phyloP scores from a whole-genome alignment of 805 yeast genomes.

The Pichia cephalocereana region DNA sequence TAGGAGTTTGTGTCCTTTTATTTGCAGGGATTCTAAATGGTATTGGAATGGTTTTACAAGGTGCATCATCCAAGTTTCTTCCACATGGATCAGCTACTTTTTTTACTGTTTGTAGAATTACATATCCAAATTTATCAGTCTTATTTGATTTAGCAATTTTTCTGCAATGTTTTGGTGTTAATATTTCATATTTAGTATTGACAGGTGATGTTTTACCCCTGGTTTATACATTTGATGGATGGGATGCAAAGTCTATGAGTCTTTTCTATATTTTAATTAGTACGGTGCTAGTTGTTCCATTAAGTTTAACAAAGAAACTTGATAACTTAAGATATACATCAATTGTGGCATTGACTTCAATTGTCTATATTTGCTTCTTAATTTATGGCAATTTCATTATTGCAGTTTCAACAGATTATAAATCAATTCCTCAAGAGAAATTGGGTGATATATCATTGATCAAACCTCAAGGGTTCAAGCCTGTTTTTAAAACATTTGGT shows the following conservation, averaged over 20 bases:
- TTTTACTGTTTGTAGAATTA: constrained; percentile 59
- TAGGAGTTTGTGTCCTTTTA: constrained; percentile 47
- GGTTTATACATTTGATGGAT: constrained; percentile 31
- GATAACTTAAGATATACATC: constrained; percentile 67
- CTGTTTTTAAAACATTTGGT: constrained; percentile 55
- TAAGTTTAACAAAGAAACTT: constrained; percentile 50
- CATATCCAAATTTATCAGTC: constrained; percentile 62
- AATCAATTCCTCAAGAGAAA: constrained; percentile 35
- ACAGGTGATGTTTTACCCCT: constrained; percentile 73
- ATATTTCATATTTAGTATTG: constrained; percentile 59
- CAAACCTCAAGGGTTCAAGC: constrained; percentile 33
- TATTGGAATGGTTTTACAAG: constrained; percentile 58
- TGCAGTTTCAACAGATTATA: constrained; percentile 18
- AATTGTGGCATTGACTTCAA: constrained; percentile 57
- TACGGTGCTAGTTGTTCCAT: constrained; percentile 47
- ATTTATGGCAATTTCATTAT: constrained; percentile 41
- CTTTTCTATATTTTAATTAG: constrained; percentile 49
- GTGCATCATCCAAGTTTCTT: constrained; percentile 46
- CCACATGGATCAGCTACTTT: constrained; percentile 59
- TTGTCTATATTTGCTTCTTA: constrained; percentile 50
- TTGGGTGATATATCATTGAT: constrained; percentile 35
- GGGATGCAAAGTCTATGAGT: constrained; percentile 23
- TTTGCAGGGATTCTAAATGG: constrained; percentile 60
- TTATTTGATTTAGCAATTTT: constrained; percentile 70
- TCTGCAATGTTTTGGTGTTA: constrained; percentile 73